Evolutionary conservation across 169 alveolate species (phyloP), one percentile per base, ranked within the genome.

Genomic region (Plasmodium adleri): DNA sequence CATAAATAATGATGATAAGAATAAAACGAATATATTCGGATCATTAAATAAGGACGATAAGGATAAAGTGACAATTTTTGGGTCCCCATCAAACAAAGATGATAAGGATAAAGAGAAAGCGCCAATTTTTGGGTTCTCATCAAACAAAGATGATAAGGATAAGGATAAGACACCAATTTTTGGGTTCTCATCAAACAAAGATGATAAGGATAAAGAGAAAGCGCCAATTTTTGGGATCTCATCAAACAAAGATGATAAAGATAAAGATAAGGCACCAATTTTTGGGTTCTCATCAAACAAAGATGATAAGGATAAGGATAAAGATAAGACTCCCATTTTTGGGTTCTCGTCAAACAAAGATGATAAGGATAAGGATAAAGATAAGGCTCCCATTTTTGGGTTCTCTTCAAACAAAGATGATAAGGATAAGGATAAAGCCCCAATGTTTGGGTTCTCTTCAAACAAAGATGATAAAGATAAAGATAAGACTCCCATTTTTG

Each of bases 141-240:
- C 10, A 17, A 17, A 59, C 10, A 17, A 59, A 3, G 22, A 59
- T 2, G 68, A 59, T 15, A 59, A 59, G 12, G 28, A 24, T 32
- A 72, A 20, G 0, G 0, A 56, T 17, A 59, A 59, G 17, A 9
- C 45, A 0, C 8, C 68, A 4, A 60, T 60, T 17, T 60, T 60
- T 22, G 39, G 64, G 22, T 50, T 49, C 9, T 9, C 10, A 59
- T 17, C 72, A 10, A 74, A 54, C 5, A 15, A 47, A 10, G 88
- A 74, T 9, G 74, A 74, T 24, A 59, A 74, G 8, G 47, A 15
- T 12, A 74, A 74, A 60, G 28, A 54, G 4, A 15, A 54, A 0
- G 62, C 63, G 0, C 24, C 73, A 20, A 60, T 58, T 74, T 74
- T 74, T 20, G 54, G 56, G 5, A 0, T 74, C 32, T n/a, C 17